Evolutionary conservation across 768 basidiomycete species (phyloP), one percentile per base, ranked within the genome.

Genomic region (Suillus plorans): DNA sequence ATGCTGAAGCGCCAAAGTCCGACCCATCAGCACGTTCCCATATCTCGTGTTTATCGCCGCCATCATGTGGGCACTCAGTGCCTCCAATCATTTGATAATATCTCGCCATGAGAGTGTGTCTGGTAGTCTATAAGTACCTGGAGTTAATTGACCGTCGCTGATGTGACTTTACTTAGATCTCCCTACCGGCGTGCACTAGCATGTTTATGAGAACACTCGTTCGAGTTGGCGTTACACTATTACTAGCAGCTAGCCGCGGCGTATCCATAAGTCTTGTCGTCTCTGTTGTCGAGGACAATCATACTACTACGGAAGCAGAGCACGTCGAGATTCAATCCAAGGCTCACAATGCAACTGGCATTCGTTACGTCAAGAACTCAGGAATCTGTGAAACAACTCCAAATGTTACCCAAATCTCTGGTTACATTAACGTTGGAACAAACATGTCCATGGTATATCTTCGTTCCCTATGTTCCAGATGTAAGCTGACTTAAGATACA

Each of bases 341-440:
- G 53, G 60, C 53, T n/a, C 68, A 69, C 22, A 42, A 67, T 4
- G 73, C 75, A 47, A 71, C 71, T 12, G 70, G 66, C 20, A 69
- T 88, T 6, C 81, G 84, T 9, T 87, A 81, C 72, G 80, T 88
- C 22, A 74, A 79, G 6, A 80, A 89, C 68, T 88, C 88, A 2
- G 87, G 86, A 0, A 78, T 89, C 4, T 89, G 88, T 68, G 88
- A 90, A 72, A 88, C 87, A 8, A 88, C 88, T 0, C 83, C 86
- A 0, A 83, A 82, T 0, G 88, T 89, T 1, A 72, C 75, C n/a
- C 87, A 88, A 67, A 78, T 86, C 44, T 89, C 86, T 0, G 89
- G 89, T 1, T 90, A 89, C 69, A 77, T 87, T 12, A 81, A 88
- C 49, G 74, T 89, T 34, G 85, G 82, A 12, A 76, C 69, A 14